Evolutionary conservation across 1,284 basidiomycete species (phyloP), one percentile per base, ranked within the genome.

Genomic region (Ganoderma multipileum): DNA sequence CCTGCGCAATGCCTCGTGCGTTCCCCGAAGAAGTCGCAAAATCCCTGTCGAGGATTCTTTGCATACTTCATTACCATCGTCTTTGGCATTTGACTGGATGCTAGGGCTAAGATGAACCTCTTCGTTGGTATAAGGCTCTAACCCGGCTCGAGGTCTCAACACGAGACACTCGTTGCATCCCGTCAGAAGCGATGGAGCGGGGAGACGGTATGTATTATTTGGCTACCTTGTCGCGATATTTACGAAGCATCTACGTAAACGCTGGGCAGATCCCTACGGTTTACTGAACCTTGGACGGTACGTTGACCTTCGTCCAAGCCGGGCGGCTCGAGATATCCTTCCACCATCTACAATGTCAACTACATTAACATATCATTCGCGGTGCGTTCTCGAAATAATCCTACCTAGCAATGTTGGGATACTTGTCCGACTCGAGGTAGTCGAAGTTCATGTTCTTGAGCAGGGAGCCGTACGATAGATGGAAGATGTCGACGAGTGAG

Each of bases 401-500:
- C 44, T 26, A 74, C 77, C 78, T 72, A 6, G 71, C 70, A 11
- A 82, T 76, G 65, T 80, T 80, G 3, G 80, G 81, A 23, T 69
- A 63, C 70, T 74, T 74, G 30, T 59, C 69, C n/a, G 72, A 68
- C 44, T 70, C 71, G 30, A 81, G 66, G 38, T 71, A 65, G 44
- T 76, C 68, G 52, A 74, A 68, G 44, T 72, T 71, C 30, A 73
- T 63, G 5, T 73, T 67, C 20, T 63, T 66, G n/a, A 80, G 65
- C 38, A 76, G 65, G 0, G 72, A 23, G 1, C 83, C 87, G 66
- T 83, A 83, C 0, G 88, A 82, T 26, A 89, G 73, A 74, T 89
- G 87, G 76, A 83, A 83, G 8, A 89, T 78, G 75, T 89, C 88
- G 8, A 83, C 85, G 7, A 89, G 75, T 3, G 86, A 87, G 61